phyloP scores from a whole-genome alignment of 2,329 filamentous ascomycete genomes.

The Dothidotthia symphoricarpi region DNA sequence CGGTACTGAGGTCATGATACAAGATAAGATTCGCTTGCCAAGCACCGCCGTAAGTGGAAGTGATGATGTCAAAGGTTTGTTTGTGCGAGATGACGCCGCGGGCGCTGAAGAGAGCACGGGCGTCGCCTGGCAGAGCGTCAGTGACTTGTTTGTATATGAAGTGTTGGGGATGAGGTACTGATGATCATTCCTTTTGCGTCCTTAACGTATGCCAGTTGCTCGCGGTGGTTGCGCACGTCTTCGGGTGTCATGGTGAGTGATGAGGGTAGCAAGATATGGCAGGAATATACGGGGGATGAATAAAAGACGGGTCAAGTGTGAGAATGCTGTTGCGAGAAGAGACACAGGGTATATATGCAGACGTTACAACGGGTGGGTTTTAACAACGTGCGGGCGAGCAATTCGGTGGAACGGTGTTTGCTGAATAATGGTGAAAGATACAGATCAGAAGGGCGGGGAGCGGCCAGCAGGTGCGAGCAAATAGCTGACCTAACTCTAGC shows the following conservation, averaged over 20 bases:
- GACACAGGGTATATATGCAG: no score
- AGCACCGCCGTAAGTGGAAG: constrained; percentile 1
- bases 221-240: constrained; percentile 1
- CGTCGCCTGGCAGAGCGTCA: not conserved
- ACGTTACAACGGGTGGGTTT: no score
- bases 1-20: not conserved
- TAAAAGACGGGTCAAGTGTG: no score
- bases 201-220: not conserved
- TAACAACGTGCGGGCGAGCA: no score
- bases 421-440: no score
- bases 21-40: constrained; percentile 1
- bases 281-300: no score
- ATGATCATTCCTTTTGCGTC: constrained; percentile 1
- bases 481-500: no score
- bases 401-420: no score
- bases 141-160: not conserved
- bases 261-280: no score
- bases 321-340: no score
- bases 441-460: no score
- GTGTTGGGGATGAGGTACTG: not conserved
- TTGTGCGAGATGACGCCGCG: not conserved
- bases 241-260: constrained; percentile 3
- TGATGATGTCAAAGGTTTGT: constrained; percentile 1
- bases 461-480: no score
- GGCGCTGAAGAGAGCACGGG: constrained; percentile 1